A percentile compares a stretch with the other conserved stretches of the same genome.
These are phyloP conservation scores for Perkinsus marinus DNA, from an alignment of 169 alveolate species.

Conservation along the genomic window DNA sequence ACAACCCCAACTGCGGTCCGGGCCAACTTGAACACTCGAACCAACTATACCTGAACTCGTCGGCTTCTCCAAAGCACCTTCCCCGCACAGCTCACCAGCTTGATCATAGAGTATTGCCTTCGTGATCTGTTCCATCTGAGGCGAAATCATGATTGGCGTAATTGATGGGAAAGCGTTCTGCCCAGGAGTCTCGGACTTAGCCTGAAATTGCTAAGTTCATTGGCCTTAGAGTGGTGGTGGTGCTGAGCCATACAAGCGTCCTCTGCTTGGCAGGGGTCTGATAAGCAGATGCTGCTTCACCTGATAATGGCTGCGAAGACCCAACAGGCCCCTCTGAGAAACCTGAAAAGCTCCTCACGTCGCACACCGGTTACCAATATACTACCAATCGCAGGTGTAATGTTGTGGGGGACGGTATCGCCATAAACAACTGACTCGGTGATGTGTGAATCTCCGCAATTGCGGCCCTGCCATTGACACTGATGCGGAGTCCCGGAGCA, in stretches of 20 bases:
- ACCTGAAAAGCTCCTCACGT: no score
- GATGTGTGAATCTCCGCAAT: no score
- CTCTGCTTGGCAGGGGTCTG: neutral
- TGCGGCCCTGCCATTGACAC: no score
- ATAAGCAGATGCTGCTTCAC: neutral
- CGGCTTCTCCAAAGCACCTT: no score
- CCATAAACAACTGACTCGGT: no score
- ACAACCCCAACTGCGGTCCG: neutral
- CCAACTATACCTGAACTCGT: neutral
- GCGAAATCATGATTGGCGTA: neutral
- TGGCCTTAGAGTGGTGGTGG: no score
- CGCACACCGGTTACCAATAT: no score
- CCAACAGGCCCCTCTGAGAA: neutral
- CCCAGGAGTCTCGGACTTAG: neutral
- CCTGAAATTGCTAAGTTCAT: neutral
- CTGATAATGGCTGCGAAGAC: neutral
- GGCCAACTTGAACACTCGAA: neutral
- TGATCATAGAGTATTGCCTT: neutral
- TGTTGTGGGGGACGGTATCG: no score
- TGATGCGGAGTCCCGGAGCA: no score
- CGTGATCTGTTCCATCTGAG: neutral
- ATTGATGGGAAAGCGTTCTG: neutral
- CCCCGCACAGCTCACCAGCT: neutral
- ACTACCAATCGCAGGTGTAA: no score
- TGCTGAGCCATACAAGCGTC: neutral